Conservation (phyloP, 129 eudicot genomes). For the Chrysanthemum seticuspe region DNA sequence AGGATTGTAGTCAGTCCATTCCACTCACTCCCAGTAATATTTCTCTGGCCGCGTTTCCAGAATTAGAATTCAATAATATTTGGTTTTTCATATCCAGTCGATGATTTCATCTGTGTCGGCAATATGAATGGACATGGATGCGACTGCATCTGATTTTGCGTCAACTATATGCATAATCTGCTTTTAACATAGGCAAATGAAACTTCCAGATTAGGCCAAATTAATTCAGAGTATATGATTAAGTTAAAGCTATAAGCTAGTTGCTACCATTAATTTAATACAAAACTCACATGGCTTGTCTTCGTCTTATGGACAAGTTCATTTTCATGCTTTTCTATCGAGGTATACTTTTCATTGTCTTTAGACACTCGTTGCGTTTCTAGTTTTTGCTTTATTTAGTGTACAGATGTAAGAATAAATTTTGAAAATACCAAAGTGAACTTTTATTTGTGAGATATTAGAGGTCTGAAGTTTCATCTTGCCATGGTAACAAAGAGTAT, state of each 20-base stretch:
- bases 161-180: background rate
- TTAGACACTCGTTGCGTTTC: background rate
- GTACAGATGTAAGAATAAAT: background rate
- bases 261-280: background rate
- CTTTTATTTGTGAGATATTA: background rate
- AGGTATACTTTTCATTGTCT: background rate
- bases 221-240: background rate
- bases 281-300: too few relatives aligned
- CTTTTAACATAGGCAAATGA: background rate
- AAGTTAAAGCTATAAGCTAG: background rate
- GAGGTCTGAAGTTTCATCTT: conserved; percentile 5
- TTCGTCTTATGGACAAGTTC: too few relatives aligned
- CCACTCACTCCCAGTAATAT: conserved; percentile 19
- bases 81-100: background rate
- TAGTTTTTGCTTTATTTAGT: too few relatives aligned
- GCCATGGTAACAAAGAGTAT: background rate
- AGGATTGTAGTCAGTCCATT: conserved; percentile 21
- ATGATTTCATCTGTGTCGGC: background rate
- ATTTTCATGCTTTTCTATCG: background rate
- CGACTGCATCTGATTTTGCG: conserved; percentile 3
- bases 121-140: background rate
- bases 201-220: background rate
- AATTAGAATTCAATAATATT: background rate
- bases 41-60: conserved; percentile 3
- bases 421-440: background rate